Evolutionary conservation across 2,329 filamentous ascomycete species (phyloP).

Genomic region (Ceratocystiopsis brevicomis): DNA sequence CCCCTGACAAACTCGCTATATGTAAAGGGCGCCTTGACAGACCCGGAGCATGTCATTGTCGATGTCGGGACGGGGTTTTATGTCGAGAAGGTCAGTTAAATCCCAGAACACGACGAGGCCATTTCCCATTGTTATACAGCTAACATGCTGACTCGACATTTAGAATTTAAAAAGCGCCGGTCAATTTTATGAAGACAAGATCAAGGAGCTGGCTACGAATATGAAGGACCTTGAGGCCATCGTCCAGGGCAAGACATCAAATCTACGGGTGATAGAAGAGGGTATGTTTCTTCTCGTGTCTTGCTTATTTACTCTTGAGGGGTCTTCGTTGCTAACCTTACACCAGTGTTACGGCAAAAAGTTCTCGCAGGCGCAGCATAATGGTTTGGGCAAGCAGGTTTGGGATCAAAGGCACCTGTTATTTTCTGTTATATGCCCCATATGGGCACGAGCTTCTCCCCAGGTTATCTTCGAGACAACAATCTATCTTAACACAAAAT

Average conservation of each 20-base stretch:
- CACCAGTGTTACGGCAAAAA: conserved; percentile 21
- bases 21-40: conserved; percentile 63
- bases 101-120: neutral
- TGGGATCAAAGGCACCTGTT: neutral
- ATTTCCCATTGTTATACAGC: no score
- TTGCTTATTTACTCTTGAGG: neutral
- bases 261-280: conserved; percentile 75
- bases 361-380: conserved; percentile 11
- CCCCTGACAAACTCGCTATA: conserved; percentile 90
- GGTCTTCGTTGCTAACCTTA: neutral
- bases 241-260: conserved; percentile 56
- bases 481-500: no score
- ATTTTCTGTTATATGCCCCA: no score
- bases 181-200: conserved; percentile 37
- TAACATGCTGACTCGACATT: neutral
- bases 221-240: conserved; percentile 38
- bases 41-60: conserved; percentile 62
- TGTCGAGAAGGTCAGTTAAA: conserved; percentile 57
- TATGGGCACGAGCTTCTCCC: no score
- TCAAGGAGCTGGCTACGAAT: conserved; percentile 31
- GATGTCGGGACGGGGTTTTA: conserved; percentile 91
- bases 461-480: no score
- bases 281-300: conserved; percentile 26
- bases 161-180: conserved; percentile 34
- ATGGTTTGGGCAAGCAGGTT: neutral